Conservation (phyloP, 2,329 filamentous ascomycete species). For the Penicillium sp. region DNA sequence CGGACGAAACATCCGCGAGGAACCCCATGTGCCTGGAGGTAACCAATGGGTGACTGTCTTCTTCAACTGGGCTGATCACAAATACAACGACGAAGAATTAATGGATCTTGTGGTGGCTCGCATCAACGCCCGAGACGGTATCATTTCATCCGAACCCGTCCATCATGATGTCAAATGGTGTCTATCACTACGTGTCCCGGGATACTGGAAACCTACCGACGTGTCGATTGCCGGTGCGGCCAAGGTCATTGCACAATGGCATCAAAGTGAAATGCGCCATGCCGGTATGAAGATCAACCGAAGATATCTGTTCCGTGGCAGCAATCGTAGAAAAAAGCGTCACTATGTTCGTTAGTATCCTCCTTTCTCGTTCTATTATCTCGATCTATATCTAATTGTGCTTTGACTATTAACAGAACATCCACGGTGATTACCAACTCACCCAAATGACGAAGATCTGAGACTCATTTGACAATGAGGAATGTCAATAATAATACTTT, state of each 20-base stretch:
- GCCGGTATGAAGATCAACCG: neutral
- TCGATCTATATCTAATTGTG: neutral
- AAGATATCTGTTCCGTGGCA: neutral
- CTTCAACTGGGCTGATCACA: constrained; percentile 1
- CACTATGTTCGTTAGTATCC: neutral
- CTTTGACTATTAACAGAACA: neutral
- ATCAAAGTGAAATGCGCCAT: neutral
- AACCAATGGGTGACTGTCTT: constrained; percentile 4
- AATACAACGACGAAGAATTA: neutral
- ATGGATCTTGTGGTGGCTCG: neutral
- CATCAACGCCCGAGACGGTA: neutral
- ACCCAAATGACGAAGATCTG: neutral
- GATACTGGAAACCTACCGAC: neutral
- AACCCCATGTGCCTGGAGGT: too few relatives aligned
- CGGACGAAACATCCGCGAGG: neutral
- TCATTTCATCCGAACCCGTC: neutral
- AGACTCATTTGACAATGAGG: too few relatives aligned
- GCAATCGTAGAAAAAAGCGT: neutral
- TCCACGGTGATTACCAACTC: neutral
- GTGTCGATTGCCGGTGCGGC: neutral
- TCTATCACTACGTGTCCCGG: neutral
- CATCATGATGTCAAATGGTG: constrained; percentile 4
- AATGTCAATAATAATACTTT: neutral
- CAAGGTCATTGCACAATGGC: neutral
- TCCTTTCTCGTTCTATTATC: neutral